Percentiles rank a stretch among this genome's conserved stretches.
Conservation (phyloP, 169 alveolate species). For the Cryptosporidium canis region DNA sequence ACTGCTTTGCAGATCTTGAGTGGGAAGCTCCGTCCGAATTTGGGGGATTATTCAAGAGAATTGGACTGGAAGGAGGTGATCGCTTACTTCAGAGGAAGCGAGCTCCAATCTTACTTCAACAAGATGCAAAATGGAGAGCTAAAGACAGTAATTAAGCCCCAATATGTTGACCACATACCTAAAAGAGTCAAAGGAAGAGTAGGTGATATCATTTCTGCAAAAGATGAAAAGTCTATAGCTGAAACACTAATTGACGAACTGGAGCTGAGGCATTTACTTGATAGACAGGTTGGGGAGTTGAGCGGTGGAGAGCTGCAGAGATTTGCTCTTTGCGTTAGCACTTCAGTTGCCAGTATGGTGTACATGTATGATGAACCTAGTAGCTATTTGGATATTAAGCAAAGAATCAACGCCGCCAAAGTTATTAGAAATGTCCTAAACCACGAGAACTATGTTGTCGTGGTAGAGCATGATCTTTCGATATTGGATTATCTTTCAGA, state of each 20-base stretch:
- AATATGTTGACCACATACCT: conserved; percentile 97
- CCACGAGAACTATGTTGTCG: conserved; percentile 94
- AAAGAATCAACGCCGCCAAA: conserved; percentile 95
- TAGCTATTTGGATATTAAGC: conserved; percentile 97
- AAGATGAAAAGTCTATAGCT: conserved; percentile 88
- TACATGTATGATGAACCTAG: conserved; percentile 99
- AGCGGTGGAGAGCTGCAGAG: conserved; percentile 99
- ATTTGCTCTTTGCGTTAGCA: conserved; percentile 95
- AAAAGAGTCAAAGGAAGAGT: conserved; percentile 89
- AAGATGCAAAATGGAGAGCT: conserved; percentile 94
- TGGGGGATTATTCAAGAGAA: conserved; percentile 94
- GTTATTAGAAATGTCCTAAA: conserved; percentile 88
- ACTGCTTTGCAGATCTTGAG: conserved; percentile 96
- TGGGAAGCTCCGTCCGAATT: conserved; percentile 97
- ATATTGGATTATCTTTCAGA: conserved; percentile 98
- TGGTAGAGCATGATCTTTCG: conserved; percentile 99
- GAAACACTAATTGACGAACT: conserved; percentile 87
- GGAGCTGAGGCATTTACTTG: conserved; percentile 92
- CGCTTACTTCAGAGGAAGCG: conserved; percentile 96
- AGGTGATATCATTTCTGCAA: conserved; percentile 88
- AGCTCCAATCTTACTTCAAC: conserved; percentile 95
- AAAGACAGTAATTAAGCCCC: conserved; percentile 97
- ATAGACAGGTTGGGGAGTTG: conserved; percentile 92
- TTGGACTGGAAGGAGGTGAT: conserved; percentile 98
- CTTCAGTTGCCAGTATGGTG: conserved; percentile 93